These are phyloP conservation scores for Forsythia suspensa DNA, from an alignment of 257 asterid species.

Conservation along the genomic window DNA sequence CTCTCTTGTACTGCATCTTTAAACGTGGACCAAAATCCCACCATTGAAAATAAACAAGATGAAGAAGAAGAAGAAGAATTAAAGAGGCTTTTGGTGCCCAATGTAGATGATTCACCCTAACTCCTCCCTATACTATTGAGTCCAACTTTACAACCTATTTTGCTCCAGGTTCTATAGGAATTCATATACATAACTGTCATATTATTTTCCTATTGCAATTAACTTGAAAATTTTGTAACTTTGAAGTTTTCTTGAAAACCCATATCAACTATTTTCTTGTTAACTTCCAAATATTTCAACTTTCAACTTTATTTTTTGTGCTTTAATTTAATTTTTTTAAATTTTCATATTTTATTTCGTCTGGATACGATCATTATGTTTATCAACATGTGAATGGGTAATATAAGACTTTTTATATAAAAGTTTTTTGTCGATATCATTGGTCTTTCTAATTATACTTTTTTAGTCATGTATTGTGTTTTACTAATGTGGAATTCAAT, in stretches of 20 bases:
- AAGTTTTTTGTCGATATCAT: neutral
- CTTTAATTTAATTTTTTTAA: neutral
- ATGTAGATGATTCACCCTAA: conserved; percentile 55
- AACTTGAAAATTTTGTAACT: too few relatives aligned
- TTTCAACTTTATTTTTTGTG: neutral
- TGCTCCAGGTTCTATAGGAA: conserved; percentile 47
- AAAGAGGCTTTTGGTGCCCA: conserved; percentile 62
- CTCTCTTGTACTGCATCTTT: conserved; percentile 22
- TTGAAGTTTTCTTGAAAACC: too few relatives aligned
- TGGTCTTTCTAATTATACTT: neutral
- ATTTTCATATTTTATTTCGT: conserved; percentile 73
- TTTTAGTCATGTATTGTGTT: neutral
- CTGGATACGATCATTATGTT: conserved; percentile 91
- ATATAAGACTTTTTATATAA: neutral
- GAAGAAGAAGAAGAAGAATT: conserved; percentile 45
- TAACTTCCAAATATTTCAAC: too few relatives aligned
- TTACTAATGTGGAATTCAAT: neutral
- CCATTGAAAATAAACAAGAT: conserved; percentile 14
- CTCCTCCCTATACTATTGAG: conserved; percentile 70
- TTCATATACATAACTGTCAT: neutral
- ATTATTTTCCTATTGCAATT: too few relatives aligned
- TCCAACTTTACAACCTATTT: conserved; percentile 67
- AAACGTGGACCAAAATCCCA: conserved; percentile 5
- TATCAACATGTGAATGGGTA: conserved; percentile 96
- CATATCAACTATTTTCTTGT: too few relatives aligned